These are phyloP conservation scores for Aristolochia contorta DNA, from an alignment of 164 flowering plant species.

Conservation along the genomic window DNA sequence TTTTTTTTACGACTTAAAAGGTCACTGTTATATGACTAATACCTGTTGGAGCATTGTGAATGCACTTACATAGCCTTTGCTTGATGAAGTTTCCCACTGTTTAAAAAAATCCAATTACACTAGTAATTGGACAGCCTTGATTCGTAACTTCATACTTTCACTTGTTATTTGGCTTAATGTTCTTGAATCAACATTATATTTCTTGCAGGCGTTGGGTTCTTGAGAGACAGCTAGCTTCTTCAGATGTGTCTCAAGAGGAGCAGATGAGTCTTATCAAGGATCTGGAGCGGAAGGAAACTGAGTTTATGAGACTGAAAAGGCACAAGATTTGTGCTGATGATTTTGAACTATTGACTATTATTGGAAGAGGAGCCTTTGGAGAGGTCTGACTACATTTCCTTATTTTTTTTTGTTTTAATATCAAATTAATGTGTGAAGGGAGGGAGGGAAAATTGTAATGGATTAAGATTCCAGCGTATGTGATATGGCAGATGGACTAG, in stretches of 20 bases:
- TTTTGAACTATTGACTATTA: slow-evolving; percentile 79
- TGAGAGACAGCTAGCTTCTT: slow-evolving; percentile 67
- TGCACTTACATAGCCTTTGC: too few species aligned
- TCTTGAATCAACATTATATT: slow-evolving; percentile 3
- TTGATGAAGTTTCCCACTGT: too few species aligned
- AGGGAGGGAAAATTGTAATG: too few species aligned
- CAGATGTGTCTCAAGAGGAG: slow-evolving; percentile 74
- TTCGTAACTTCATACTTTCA: not conserved
- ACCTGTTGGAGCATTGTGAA: too few species aligned
- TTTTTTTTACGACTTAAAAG: too few species aligned
- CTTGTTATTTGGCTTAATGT: not conserved
- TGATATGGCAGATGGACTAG: too few species aligned
- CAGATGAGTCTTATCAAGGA: slow-evolving; percentile 76
- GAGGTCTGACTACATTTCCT: slow-evolving; percentile 46
- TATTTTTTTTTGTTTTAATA: not conserved
- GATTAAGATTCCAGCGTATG: too few species aligned
- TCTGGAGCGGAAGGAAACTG: slow-evolving; percentile 86
- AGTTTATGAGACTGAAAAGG: slow-evolving; percentile 77
- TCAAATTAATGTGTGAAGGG: too few species aligned
- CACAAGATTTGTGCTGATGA: slow-evolving; percentile 84
- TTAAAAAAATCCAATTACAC: too few species aligned
- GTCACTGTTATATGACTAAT: too few species aligned
- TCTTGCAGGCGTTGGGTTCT: slow-evolving; percentile 62
- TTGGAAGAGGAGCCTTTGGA: slow-evolving; percentile 97
- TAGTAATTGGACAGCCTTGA: not conserved